Percentiles rank a stretch among this genome's conserved stretches.
Conservation (phyloP, 139 green algal species). For the Chlorella vulgaris region DNA sequence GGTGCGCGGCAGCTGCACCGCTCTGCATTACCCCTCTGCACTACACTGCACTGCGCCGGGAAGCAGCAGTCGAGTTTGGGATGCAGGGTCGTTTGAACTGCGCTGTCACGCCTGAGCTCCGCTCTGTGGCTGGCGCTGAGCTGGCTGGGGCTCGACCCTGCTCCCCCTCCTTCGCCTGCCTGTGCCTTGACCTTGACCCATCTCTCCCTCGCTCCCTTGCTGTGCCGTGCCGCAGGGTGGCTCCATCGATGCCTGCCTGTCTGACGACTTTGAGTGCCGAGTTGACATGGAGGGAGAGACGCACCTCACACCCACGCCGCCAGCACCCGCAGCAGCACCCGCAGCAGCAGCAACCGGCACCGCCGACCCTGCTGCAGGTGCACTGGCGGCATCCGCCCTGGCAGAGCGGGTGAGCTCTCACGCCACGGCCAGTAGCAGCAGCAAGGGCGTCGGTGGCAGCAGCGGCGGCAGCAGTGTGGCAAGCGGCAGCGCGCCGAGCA, state of each 20-base stretch:
- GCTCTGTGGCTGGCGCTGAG: too few species aligned
- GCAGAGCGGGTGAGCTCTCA: slow-evolving; percentile 5
- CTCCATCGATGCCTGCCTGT: slow-evolving; percentile 6
- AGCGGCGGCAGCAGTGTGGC: not conserved
- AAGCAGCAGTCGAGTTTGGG: too few species aligned
- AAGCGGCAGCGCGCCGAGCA: slow-evolving; percentile 14
- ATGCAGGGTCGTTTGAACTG: too few species aligned
- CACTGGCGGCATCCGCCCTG: not conserved
- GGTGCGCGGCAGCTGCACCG: not conserved
- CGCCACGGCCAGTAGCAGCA: slow-evolving; percentile 4
- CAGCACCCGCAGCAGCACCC: too few species aligned
- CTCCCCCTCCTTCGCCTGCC: too few species aligned
- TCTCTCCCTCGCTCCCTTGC: not conserved
- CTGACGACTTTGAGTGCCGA: slow-evolving; percentile 6
- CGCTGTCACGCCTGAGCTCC: too few species aligned
- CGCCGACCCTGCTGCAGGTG: not conserved
- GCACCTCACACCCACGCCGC: not conserved
- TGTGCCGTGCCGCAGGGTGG: slow-evolving; percentile 40
- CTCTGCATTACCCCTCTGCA: too few species aligned
- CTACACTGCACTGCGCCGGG: too few species aligned
- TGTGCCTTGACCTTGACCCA: not conserved
- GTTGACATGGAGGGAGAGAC: slow-evolving; percentile 19
- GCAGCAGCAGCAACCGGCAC: too few species aligned
- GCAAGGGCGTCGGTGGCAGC: not conserved
- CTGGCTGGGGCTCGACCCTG: too few species aligned